phyloP scores from a whole-genome alignment of 1,284 basidiomycete species.

The Coriolopsis trogii region DNA sequence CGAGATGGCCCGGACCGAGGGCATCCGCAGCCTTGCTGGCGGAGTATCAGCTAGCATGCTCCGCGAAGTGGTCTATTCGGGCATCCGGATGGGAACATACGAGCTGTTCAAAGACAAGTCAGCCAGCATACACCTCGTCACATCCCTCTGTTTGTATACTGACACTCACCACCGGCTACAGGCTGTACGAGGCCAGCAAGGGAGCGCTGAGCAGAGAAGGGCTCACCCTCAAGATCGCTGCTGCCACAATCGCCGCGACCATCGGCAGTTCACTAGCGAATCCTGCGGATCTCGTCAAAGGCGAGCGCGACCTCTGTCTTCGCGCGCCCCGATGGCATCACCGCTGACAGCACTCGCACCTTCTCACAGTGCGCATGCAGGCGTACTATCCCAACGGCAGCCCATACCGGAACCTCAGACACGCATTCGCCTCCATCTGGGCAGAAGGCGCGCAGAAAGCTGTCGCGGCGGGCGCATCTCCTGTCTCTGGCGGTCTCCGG shows the following conservation, averaged over 20 bases:
- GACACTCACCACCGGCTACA: constrained; percentile 4
- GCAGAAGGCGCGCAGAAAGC: constrained; percentile 33
- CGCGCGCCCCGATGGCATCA: not conserved
- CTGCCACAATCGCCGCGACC: constrained; percentile 39
- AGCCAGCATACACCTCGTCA: constrained; percentile 8
- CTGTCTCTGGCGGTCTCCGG: constrained; percentile 32
- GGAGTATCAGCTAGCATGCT: constrained; percentile 42
- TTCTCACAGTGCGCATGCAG: constrained; percentile 41
- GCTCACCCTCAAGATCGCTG: constrained; percentile 38
- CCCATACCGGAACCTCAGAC: constrained; percentile 38
- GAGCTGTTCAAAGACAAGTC: constrained; percentile 44
- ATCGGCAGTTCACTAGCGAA: constrained; percentile 43
- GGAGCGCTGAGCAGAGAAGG: constrained; percentile 37
- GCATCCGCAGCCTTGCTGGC: constrained; percentile 36
- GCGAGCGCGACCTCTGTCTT: constrained; percentile 15
- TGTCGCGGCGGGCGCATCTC: constrained; percentile 4
- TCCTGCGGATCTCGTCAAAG: constrained; percentile 44
- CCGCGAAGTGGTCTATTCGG: constrained; percentile 41
- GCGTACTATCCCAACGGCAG: constrained; percentile 39
- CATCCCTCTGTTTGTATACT: not conserved
- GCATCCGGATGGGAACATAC: constrained; percentile 41
- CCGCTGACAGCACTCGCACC: not conserved
- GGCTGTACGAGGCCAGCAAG: constrained; percentile 27
- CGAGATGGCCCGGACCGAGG: constrained; percentile 40
- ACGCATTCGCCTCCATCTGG: constrained; percentile 39